These are phyloP conservation scores for Coriolopsis trogii DNA, from an alignment of 1,284 basidiomycete genomes.

Conservation along the genomic window DNA sequence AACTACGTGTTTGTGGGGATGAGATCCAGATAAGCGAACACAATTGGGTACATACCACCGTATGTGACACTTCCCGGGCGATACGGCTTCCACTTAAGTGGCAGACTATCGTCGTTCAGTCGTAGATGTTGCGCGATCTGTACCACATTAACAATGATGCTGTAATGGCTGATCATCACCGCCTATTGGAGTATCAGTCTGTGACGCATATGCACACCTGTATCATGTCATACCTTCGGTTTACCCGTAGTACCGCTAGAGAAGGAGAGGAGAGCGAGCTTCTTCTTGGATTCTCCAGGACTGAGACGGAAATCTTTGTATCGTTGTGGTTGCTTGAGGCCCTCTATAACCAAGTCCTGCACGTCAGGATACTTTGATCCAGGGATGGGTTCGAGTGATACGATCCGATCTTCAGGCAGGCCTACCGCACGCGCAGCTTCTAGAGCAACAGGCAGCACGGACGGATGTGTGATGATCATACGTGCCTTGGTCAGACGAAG, in stretches of 20 bases:
- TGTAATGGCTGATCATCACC: slow-evolving; percentile 69
- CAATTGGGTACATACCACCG: slow-evolving; percentile 41
- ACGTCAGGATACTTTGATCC: slow-evolving; percentile 2
- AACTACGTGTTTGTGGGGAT: slow-evolving; percentile 12
- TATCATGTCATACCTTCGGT: slow-evolving; percentile 57
- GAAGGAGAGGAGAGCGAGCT: slow-evolving; percentile 72
- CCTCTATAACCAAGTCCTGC: slow-evolving; percentile 49
- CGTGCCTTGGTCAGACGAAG: slow-evolving; percentile 51
- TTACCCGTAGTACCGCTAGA: slow-evolving; percentile 84
- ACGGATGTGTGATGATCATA: slow-evolving; percentile 56
- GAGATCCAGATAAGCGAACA: not conserved
- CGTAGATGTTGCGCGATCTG: slow-evolving; percentile 55
- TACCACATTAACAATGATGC: slow-evolving; percentile 66
- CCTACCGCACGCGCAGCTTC: slow-evolving; percentile 48
- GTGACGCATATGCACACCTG: not conserved
- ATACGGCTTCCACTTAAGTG: slow-evolving; percentile 39
- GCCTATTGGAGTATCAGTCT: slow-evolving; percentile 44
- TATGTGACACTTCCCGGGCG: slow-evolving; percentile 58
- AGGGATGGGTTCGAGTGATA: slow-evolving; percentile 46
- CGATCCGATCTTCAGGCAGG: slow-evolving; percentile 51
- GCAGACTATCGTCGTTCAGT: slow-evolving; percentile 42
- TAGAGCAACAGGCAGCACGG: slow-evolving; percentile 48
- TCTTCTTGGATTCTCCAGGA: slow-evolving; percentile 60
- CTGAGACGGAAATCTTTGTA: slow-evolving; percentile 50
- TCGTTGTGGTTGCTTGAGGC: slow-evolving; percentile 36